phyloP scores from a whole-genome alignment of 345 rosid species.

The Geranium brycei region DNA sequence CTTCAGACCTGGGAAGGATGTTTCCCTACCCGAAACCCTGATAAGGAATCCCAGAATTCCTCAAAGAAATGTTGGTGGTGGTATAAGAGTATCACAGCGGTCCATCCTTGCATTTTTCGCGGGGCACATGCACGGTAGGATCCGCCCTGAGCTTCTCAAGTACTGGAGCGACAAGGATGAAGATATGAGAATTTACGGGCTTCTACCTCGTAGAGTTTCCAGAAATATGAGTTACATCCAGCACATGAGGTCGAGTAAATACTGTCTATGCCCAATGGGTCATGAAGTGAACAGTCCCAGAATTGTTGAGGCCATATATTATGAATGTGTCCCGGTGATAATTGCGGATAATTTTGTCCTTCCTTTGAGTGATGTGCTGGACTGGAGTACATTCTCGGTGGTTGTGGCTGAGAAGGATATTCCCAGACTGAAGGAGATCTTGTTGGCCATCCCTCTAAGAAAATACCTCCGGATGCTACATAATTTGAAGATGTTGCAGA shows the following conservation, averaged over 20 bases:
- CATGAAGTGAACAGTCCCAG: constrained; percentile 89
- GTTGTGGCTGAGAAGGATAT: constrained; percentile 67
- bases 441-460: constrained; percentile 48
- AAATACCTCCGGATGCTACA: constrained; percentile 48
- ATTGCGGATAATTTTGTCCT: constrained; percentile 83
- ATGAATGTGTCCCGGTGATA: constrained; percentile 78
- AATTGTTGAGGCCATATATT: constrained; percentile 77
- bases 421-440: constrained; percentile 70
- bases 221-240: constrained; percentile 59
- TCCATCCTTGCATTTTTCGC: constrained; percentile 89
- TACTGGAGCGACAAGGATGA: constrained; percentile 62
- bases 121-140: constrained; percentile 75
- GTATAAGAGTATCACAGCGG: constrained; percentile 65
- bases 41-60: constrained; percentile 60
- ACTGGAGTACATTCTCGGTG: constrained; percentile 78
- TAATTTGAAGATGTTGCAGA: constrained; percentile 76
- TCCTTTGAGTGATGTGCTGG: constrained; percentile 58
- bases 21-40: constrained; percentile 78
- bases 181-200: constrained; percentile 72
- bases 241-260: constrained; percentile 84
- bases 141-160: constrained; percentile 62
- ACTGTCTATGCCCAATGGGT: constrained; percentile 83
- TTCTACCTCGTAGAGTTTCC: constrained; percentile 42
- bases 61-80: constrained; percentile 51
- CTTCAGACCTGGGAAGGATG: constrained; percentile 47